Percentiles rank a stretch among this genome's conserved stretches.
Conservation (phyloP, 2,329 filamentous ascomycete species). For the Neonectria sp. region DNA sequence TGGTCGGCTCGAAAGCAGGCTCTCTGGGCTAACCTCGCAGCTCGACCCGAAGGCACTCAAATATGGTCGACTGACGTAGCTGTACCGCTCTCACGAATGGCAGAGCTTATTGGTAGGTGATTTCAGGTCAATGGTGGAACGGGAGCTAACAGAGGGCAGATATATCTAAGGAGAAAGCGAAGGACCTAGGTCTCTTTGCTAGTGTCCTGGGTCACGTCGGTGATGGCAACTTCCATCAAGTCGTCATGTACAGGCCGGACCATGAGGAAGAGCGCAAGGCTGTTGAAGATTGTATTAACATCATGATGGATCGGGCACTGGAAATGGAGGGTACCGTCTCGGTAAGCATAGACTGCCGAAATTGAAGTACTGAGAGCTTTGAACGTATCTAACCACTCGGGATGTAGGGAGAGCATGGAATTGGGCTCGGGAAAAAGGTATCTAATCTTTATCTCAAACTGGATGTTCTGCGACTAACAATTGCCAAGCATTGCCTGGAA, state of each 20-base stretch:
- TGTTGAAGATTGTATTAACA: conserved; percentile 53
- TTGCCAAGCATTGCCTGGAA: conserved; percentile 11
- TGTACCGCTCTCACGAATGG: conserved; percentile 79
- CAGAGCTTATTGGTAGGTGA: conserved; percentile 61
- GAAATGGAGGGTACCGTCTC: conserved; percentile 79
- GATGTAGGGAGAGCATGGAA: conserved; percentile 69
- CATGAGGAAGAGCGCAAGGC: conserved; percentile 1
- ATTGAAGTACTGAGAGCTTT: not conserved
- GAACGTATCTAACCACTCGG: not conserved
- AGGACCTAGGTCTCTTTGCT: conserved; percentile 72
- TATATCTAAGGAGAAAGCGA: conserved; percentile 76
- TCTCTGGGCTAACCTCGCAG: conserved; percentile 80
- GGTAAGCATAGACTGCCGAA: conserved; percentile 41
- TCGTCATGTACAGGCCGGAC: conserved; percentile 50
- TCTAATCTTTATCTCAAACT: not conserved
- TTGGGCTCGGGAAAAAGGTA: conserved; percentile 53
- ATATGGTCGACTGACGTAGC: conserved; percentile 89
- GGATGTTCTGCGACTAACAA: not conserved
- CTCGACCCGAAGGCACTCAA: conserved; percentile 70
- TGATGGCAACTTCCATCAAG: conserved; percentile 81
- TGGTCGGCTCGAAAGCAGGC: conserved; percentile 85
- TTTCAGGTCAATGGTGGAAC: not conserved
- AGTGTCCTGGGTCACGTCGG: conserved; percentile 82
- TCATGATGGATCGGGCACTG: conserved; percentile 77
- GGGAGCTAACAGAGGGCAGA: conserved; percentile 48